Base-by-base conservation (phyloP, 176 grass and related monocot genomes). In the Chrysopogon serrulatus region DNA sequence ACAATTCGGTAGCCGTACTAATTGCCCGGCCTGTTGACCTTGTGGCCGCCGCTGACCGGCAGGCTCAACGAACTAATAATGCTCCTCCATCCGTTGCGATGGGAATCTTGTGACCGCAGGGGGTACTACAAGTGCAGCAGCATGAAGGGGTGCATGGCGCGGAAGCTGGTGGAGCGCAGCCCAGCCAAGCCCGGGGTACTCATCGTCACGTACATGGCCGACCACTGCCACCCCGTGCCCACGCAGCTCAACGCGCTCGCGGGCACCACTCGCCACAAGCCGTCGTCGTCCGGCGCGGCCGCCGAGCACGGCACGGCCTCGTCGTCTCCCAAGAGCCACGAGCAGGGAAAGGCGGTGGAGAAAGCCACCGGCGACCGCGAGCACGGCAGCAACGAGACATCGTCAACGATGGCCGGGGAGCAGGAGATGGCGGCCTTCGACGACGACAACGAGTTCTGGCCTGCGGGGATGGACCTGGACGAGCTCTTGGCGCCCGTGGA, bases 91-190 rank as follows among this genome's bases (percentile, higher is more conserved):
- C 18, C 23, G 13, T 33, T 18, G 54, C 66, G 30, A 56, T 53
- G 57, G 44, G 49, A 37, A 40, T 35, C 42, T 70, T 79, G 19
- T 65, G 54, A 68, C 47, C 11, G 37, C 88, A 98, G 96, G 81
- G 96, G 93, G 5, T 98, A 98, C 81, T 95, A 95, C 76, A 93
- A 92, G 84, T 98, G 96, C 71, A 95, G 96, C 86, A 98, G 96
- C 88, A 93, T 94, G 75, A 98, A 95, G 64, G 91, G 84, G 33
- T 98, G 96, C 87, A 86, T 95, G 73, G 96, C 96, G 14, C 78
- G 96, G 85, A 98, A 93, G 87, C 89, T 93, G 88, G 96, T 98
- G 71, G 96, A 98, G 88, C 91, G 89, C 5, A 94, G 93, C 91
- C 93, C 79, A 7, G 83, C 76, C 12, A 94, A 95, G 65, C 91